These are phyloP conservation scores for Ormosia semicastrata DNA, from an alignment of 306 rosid genomes.

Conservation along the genomic window DNA sequence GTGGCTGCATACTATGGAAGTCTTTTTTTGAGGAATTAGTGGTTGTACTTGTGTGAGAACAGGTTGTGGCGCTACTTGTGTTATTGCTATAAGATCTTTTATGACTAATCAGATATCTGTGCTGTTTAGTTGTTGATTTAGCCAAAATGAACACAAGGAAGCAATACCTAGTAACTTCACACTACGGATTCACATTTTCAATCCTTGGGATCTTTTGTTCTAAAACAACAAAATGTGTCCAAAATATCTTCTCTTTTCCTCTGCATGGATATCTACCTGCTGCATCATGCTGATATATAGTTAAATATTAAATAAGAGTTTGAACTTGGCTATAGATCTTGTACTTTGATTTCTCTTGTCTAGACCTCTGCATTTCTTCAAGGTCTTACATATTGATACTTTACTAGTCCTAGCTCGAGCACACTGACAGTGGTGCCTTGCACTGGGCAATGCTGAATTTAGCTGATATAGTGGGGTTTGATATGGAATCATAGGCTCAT, in stretches of 20 bases:
- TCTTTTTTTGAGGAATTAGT: not conserved
- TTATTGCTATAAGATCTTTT: conserved; percentile 1
- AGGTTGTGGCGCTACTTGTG: not conserved
- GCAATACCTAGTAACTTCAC: not conserved
- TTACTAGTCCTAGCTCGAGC: not conserved
- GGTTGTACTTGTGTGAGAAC: conserved; percentile 10
- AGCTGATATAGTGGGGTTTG: conserved; percentile 10
- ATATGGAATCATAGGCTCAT: conserved; percentile 1
- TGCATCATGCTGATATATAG: not conserved
- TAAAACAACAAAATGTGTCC: conserved; percentile 2
- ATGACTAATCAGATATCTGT: not conserved
- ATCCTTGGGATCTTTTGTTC: not conserved
- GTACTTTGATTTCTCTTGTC: not conserved
- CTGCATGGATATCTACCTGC: not conserved
- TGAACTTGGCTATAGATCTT: not conserved
- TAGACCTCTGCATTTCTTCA: conserved; percentile 5
- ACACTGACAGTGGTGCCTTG: not conserved
- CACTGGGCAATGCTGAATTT: not conserved
- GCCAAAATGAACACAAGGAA: not conserved
- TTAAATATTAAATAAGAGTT: not conserved
- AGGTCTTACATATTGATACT: conserved; percentile 1
- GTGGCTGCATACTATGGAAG: not conserved
- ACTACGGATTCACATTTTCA: not conserved
- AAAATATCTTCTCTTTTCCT: not conserved
- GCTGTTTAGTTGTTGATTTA: conserved; percentile 6